Evolutionary conservation across 768 basidiomycete species (phyloP).

Genomic region (Hericium coralloides): DNA sequence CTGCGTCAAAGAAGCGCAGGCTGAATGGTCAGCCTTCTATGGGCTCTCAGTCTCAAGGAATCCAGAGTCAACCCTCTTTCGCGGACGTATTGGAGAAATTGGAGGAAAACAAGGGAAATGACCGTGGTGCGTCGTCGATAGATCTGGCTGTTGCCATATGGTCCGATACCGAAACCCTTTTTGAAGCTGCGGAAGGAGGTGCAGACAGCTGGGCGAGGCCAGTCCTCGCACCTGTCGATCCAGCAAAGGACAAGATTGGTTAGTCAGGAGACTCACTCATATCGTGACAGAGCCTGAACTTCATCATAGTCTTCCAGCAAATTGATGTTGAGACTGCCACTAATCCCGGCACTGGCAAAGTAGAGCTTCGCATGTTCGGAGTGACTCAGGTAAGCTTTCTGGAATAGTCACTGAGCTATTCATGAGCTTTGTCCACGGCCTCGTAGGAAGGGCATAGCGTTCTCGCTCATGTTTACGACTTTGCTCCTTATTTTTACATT

Average conservation of each 20-base stretch:
- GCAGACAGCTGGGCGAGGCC: conserved; percentile 71
- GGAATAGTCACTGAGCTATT: conserved; percentile 86
- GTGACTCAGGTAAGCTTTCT: conserved; percentile 63
- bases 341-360: conserved; percentile 30
- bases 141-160: not conserved
- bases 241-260: conserved; percentile 63
- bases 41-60: conserved; percentile 12
- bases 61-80: conserved; percentile 23
- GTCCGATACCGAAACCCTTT: not conserved
- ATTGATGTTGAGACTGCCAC: conserved; percentile 80
- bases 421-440: conserved; percentile 24
- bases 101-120: conserved; percentile 22
- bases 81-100: conserved; percentile 30
- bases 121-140: conserved; percentile 1
- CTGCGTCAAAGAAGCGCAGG: conserved; percentile 26
- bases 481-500: conserved; percentile 91
- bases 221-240: conserved; percentile 41
- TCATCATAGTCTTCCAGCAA: conserved; percentile 78
- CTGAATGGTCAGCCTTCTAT: conserved; percentile 13
- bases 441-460: conserved; percentile 80
- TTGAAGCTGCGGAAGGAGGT: conserved; percentile 65
- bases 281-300: not conserved
- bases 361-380: conserved; percentile 72
- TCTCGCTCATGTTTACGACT: conserved; percentile 71
- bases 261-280: conserved; percentile 14